These are phyloP conservation scores for Melampsora americana DNA, from an alignment of 1,284 basidiomycete species.

Conservation along the genomic window DNA sequence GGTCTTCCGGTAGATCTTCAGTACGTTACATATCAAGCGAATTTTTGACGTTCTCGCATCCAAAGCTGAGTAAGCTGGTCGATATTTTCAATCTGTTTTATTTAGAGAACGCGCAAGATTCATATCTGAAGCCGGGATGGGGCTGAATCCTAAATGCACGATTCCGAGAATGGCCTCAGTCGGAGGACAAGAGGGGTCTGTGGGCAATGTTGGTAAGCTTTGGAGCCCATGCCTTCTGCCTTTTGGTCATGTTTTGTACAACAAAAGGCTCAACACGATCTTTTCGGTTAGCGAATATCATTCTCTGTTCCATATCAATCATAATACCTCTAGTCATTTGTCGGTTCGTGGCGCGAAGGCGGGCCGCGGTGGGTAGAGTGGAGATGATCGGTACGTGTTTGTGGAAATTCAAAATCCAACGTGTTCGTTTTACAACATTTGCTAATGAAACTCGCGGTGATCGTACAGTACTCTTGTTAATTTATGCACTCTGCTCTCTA, in stretches of 20 bases:
- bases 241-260: slow-evolving; percentile 42
- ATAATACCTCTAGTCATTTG: slow-evolving; percentile 61
- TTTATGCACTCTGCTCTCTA: slow-evolving; percentile 49
- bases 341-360: slow-evolving; percentile 57
- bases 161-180: slow-evolving; percentile 24
- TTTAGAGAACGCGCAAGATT: neutral
- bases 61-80: neutral
- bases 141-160: slow-evolving; percentile 5
- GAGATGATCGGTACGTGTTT: slow-evolving; percentile 60
- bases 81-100: neutral
- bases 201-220: slow-evolving; percentile 25
- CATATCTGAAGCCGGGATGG: slow-evolving; percentile 7
- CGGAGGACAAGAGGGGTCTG: slow-evolving; percentile 6
- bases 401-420: slow-evolving; percentile 60
- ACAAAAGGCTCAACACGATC: neutral
- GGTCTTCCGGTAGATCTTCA: neutral
- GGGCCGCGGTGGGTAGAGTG: slow-evolving; percentile 58
- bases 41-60: no score
- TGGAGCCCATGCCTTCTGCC: neutral
- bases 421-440: neutral
- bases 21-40: slow-evolving; percentile 4
- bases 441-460: neutral
- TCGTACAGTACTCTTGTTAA: slow-evolving; percentile 45
- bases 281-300: slow-evolving; percentile 67
- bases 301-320: slow-evolving; percentile 65